A percentile compares a stretch with the other conserved stretches of the same genome.
Conservation (phyloP, 441 rosid species). For the Raphanus hybrid region DNA sequence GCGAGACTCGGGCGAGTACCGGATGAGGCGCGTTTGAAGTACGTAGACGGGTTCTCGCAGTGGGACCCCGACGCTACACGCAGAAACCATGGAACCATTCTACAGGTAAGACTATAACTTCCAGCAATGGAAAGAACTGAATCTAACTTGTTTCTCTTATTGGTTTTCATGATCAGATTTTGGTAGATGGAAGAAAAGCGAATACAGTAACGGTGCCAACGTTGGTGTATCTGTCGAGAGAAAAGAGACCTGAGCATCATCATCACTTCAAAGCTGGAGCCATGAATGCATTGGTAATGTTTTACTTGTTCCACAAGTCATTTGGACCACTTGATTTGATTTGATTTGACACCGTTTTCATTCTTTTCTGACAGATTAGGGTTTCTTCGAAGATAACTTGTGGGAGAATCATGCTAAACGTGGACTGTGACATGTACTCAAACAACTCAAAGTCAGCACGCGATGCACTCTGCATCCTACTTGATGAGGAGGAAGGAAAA, state of each 20-base stretch:
- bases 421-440: conserved; percentile 91
- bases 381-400: conserved; percentile 68
- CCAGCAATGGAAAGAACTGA: not conserved
- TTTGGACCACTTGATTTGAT: not conserved
- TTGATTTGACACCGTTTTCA: not conserved
- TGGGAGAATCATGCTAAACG: conserved; percentile 59
- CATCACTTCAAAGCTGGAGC: conserved; percentile 90
- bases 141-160: not conserved
- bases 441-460: conserved; percentile 53
- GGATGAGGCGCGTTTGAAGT: conserved; percentile 43
- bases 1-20: conserved; percentile 47
- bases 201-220: conserved; percentile 55
- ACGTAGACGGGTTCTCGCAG: conserved; percentile 56
- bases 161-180: conserved; percentile 44
- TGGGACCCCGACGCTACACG: conserved; percentile 55
- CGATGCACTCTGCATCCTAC: conserved; percentile 80
- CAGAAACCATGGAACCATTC: conserved; percentile 63
- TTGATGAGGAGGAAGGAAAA: conserved; percentile 67
- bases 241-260: conserved; percentile 65
- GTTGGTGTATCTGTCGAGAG: conserved; percentile 71
- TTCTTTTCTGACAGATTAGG: conserved; percentile 53
- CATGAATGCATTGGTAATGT: conserved; percentile 74
- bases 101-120: conserved; percentile 51
- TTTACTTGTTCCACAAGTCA: conserved; percentile 9
- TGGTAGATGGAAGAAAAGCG: conserved; percentile 56